These are phyloP conservation scores for Metschnikowia bowlesiae DNA, from an alignment of 805 yeast species.

Conservation along the genomic window DNA sequence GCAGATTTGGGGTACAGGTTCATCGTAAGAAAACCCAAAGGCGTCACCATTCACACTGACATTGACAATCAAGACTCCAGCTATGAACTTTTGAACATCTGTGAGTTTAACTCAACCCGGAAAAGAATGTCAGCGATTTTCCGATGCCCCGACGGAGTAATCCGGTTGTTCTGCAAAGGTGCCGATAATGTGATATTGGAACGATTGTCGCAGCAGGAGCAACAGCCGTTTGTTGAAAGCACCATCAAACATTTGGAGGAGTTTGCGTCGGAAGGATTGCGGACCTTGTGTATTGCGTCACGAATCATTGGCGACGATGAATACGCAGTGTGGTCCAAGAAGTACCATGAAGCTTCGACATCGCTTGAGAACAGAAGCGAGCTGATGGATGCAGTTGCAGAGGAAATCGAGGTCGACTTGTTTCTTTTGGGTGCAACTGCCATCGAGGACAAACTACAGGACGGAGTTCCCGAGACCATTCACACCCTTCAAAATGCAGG, in stretches of 20 bases:
- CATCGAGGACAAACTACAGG: conserved; percentile 95
- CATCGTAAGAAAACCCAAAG: conserved; percentile 77
- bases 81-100: conserved; percentile 80
- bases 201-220: conserved; percentile 56
- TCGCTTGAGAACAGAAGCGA: conserved; percentile 70
- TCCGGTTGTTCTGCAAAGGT: conserved; percentile 88
- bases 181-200: conserved; percentile 96
- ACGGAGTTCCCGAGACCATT: conserved; percentile 97
- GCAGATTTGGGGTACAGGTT: conserved; percentile 83
- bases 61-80: conserved; percentile 47
- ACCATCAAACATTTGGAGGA: conserved; percentile 89
- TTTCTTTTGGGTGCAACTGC: conserved; percentile 94
- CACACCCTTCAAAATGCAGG: conserved; percentile 95
- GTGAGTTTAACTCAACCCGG: conserved; percentile 96
- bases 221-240: conserved; percentile 74
- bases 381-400: conserved; percentile 84
- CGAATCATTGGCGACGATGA: conserved; percentile 77
- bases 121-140: conserved; percentile 96
- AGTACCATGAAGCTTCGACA: conserved; percentile 77
- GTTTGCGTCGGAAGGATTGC: conserved; percentile 91
- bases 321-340: conserved; percentile 61
- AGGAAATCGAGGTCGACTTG: conserved; percentile 74
- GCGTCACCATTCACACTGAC: conserved; percentile 59
- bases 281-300: conserved; percentile 90
- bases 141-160: conserved; percentile 89